phyloP scores from a whole-genome alignment of 1,284 basidiomycete genomes.

The Cutaneotrichosporon dermatis region DNA sequence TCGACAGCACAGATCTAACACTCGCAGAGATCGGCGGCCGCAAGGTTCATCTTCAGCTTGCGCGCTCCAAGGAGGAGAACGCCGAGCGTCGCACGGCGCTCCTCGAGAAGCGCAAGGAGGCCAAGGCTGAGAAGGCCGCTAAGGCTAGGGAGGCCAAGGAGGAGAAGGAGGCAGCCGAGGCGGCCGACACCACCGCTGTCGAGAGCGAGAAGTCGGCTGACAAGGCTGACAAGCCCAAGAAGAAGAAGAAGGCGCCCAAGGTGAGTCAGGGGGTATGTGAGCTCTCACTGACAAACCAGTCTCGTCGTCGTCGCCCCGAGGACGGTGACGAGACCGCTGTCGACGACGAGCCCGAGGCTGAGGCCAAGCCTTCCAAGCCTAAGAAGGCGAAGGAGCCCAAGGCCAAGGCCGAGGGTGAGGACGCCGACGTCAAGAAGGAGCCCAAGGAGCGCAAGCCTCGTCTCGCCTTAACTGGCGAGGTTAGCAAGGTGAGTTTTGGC shows the following conservation, averaged over 20 bases:
- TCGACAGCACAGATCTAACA: not conserved
- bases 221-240: slow-evolving; percentile 30
- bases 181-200: slow-evolving; percentile 47
- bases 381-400: slow-evolving; percentile 30
- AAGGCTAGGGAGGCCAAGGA: slow-evolving; percentile 33
- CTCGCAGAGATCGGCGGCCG: slow-evolving; percentile 69
- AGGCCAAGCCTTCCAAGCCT: slow-evolving; percentile 23
- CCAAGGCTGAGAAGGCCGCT: slow-evolving; percentile 23
- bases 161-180: slow-evolving; percentile 45
- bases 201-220: slow-evolving; percentile 14
- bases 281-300: slow-evolving; percentile 13
- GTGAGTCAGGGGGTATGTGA: too few relatives aligned
- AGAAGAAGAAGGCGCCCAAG: slow-evolving; percentile 38
- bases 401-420: slow-evolving; percentile 15
- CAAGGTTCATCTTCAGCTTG: slow-evolving; percentile 78
- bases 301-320: slow-evolving; percentile 43
- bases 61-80: slow-evolving; percentile 81
- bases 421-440: slow-evolving; percentile 31
- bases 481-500: slow-evolving; percentile 48
- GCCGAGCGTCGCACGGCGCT: slow-evolving; percentile 53
- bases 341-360: slow-evolving; percentile 21
- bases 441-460: slow-evolving; percentile 40
- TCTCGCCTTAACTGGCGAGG: slow-evolving; percentile 58
- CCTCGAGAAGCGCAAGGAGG: slow-evolving; percentile 29
- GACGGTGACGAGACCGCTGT: slow-evolving; percentile 33